These are phyloP conservation scores for Malassezia sp. DNA, from an alignment of 1,284 basidiomycete genomes.

Conservation along the genomic window DNA sequence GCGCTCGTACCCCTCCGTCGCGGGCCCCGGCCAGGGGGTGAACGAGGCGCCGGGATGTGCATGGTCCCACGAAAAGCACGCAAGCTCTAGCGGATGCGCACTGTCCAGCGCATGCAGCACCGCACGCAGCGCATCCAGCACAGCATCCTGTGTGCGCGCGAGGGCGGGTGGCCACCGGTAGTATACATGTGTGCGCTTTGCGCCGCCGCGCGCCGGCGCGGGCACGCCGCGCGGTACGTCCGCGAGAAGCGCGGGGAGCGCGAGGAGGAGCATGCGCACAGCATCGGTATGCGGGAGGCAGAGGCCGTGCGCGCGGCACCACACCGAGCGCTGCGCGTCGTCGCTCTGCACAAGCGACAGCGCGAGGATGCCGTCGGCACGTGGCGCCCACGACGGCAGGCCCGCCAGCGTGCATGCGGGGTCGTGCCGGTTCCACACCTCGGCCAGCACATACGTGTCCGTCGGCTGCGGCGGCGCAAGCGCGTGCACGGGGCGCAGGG, in stretches of 20 bases:
- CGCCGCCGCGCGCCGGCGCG: not conserved
- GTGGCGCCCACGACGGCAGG: not conserved
- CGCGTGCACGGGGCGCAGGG: not conserved
- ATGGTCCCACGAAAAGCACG: constrained; percentile 3
- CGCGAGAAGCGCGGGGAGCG: not conserved
- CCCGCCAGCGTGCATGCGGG: not conserved
- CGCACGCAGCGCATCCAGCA: not conserved
- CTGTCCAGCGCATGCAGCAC: not conserved
- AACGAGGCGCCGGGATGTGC: not conserved
- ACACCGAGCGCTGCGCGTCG: constrained; percentile 2
- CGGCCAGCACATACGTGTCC: not conserved
- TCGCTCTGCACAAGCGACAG: not conserved
- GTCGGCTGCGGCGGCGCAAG: not conserved
- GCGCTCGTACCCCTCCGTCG: too few species aligned
- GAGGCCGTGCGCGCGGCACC: constrained; percentile 1
- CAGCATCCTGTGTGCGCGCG: not conserved
- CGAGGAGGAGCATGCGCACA: not conserved
- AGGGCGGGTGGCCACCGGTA: not conserved
- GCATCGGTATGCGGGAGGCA: not conserved
- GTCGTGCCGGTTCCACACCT: constrained; percentile 1
- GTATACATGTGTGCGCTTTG: not conserved
- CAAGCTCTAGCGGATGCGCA: not conserved
- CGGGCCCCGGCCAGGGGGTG: not conserved
- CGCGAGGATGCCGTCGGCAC: not conserved
- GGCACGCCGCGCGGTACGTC: too few species aligned